Evolutionary conservation across 371 early-diverging fungal genomes (phyloP).

Genomic region (Saksenaea oblongispora): DNA sequence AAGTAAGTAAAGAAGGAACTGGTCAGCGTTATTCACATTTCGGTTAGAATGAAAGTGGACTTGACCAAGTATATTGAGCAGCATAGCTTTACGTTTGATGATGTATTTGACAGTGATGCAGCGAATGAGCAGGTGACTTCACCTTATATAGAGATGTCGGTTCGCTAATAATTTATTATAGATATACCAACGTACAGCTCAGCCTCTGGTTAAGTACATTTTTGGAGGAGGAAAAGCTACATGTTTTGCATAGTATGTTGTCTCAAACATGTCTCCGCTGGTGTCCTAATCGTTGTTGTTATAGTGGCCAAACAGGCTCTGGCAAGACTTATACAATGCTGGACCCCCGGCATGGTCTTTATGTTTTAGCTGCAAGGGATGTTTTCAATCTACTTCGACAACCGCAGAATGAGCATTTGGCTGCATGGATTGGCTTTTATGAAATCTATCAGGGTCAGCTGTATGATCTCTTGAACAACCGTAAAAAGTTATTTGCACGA

Average conservation of each 20-base stretch:
- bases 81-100: conserved; percentile 95
- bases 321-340: conserved; percentile 99
- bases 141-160: background rate
- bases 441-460: conserved; percentile 98
- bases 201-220: conserved; percentile 91
- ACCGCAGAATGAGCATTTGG: conserved; percentile 73
- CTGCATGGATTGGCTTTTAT: conserved; percentile 89
- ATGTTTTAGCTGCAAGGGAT: conserved; percentile 90
- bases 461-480: conserved; percentile 89
- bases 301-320: conserved; percentile 93
- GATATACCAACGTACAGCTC: conserved; percentile 92
- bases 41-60: conserved; percentile 81
- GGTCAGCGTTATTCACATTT: background rate
- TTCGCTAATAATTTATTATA: background rate
- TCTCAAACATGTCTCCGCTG: background rate
- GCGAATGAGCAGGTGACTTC: conserved; percentile 72
- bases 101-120: conserved; percentile 85
- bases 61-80: conserved; percentile 93
- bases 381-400: conserved; percentile 79
- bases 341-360: conserved; percentile 81
- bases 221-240: conserved; percentile 97
- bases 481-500: conserved; percentile 90
- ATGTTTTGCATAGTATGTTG: conserved; percentile 94
- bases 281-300: background rate
- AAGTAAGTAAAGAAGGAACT: conserved; percentile 57